Conservation (phyloP, 805 yeast species). For the Candida berthetii region DNA sequence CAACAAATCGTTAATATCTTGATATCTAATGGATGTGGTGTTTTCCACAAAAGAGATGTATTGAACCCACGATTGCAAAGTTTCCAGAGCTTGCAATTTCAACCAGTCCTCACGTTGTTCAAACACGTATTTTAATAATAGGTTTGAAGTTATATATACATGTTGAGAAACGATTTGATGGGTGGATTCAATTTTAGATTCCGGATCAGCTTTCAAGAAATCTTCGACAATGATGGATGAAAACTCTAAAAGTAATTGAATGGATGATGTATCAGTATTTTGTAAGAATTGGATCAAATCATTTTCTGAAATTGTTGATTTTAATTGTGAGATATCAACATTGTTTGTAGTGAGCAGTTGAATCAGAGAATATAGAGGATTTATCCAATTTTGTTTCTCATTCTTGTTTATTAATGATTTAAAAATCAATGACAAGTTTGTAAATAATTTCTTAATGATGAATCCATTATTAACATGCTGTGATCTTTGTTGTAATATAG, state of each 20-base stretch:
- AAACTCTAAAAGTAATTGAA: constrained; percentile 22
- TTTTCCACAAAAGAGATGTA: constrained; percentile 31
- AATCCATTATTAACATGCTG: constrained; percentile 21
- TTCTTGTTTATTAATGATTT: constrained; percentile 17
- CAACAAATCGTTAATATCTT: constrained; percentile 15
- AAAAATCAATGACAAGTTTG: constrained; percentile 46
- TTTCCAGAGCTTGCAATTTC: not conserved
- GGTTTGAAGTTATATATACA: constrained; percentile 26
- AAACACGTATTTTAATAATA: constrained; percentile 8
- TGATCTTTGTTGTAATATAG: constrained; percentile 1
- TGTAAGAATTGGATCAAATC: constrained; percentile 1
- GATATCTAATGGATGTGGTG: constrained; percentile 13
- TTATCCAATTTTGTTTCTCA: constrained; percentile 29
- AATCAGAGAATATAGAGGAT: constrained; percentile 30
- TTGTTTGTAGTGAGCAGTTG: constrained; percentile 8
- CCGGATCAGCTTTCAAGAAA: constrained; percentile 26
- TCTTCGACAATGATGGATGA: constrained; percentile 49
- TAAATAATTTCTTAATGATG: constrained; percentile 52
- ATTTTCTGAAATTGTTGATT: not conserved
- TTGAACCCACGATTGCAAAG: constrained; percentile 25
- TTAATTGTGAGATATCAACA: constrained; percentile 2
- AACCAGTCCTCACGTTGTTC: constrained; percentile 6
- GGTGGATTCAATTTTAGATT: constrained; percentile 19
- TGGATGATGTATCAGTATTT: constrained; percentile 1
- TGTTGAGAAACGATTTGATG: constrained; percentile 32